Evolutionary conservation across 2,329 filamentous ascomycete species (phyloP).

Genomic region (Trichoderma koningiopsis): DNA sequence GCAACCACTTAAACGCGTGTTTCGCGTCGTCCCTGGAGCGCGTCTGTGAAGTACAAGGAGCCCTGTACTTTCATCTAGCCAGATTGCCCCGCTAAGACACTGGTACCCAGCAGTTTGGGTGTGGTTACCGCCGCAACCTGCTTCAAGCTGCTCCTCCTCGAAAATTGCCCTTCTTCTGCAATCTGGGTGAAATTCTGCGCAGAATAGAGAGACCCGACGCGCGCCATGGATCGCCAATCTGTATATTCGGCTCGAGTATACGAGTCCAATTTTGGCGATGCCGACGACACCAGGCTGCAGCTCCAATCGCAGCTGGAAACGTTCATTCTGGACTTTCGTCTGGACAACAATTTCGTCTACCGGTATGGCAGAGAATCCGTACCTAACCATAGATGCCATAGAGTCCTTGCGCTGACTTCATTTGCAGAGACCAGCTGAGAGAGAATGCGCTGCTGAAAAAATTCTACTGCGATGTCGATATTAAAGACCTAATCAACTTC

Average conservation of each 20-base stretch:
- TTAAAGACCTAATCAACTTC: slow-evolving; percentile 92
- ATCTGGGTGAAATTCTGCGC: slow-evolving; percentile 17
- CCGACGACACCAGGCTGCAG: slow-evolving; percentile 69
- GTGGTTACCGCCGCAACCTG: neutral
- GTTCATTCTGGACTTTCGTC: slow-evolving; percentile 90
- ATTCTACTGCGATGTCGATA: slow-evolving; percentile 94
- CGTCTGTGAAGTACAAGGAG: slow-evolving; percentile 9
- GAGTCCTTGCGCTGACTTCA: slow-evolving; percentile 23
- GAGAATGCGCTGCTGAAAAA: slow-evolving; percentile 94
- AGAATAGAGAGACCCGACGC: slow-evolving; percentile 13
- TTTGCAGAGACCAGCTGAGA: slow-evolving; percentile 80
- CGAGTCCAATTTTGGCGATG: slow-evolving; percentile 64
- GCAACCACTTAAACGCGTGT: slow-evolving; percentile 37
- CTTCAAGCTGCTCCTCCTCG: neutral
- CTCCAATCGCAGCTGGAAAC: slow-evolving; percentile 80
- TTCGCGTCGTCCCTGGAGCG: slow-evolving; percentile 32
- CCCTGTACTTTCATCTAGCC: slow-evolving; percentile 27
- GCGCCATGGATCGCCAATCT: slow-evolving; percentile 80
- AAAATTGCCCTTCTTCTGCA: slow-evolving; percentile 3
- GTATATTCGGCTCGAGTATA: slow-evolving; percentile 85
- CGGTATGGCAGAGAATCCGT: slow-evolving; percentile 57
- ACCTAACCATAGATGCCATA: neutral
- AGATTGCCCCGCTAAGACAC: slow-evolving; percentile 22
- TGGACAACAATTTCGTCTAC: slow-evolving; percentile 95
- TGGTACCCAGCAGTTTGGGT: slow-evolving; percentile 10